Evolutionary conservation across 2,329 filamentous ascomycete species (phyloP), one percentile per base, ranked within the genome.

Genomic region (Colletotrichum shisoi): DNA sequence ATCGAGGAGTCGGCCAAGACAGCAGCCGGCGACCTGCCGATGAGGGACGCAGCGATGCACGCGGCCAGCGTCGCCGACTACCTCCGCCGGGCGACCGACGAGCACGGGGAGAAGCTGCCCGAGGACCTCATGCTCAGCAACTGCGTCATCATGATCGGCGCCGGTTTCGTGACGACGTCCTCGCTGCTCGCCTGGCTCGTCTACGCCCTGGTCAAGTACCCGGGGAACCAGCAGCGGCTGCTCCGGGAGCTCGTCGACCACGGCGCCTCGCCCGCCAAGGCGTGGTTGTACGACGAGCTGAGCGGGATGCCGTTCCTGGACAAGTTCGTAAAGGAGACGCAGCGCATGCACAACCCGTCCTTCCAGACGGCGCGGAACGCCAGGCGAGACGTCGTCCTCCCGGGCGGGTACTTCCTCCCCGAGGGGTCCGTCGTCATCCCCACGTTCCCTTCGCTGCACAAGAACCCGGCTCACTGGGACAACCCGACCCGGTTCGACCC

Each of bases 311-410:
- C 48, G 2, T 64, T 64, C 13, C 7, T 64, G 3, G 62, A 64
- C n/a, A 60, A 40, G 2, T 60, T 65, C 3, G 57, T 65, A 4
- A 65, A 42, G 31, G 62, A 65, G 24, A 65, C 57, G 8, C 62
- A 61, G 34, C 48, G 62, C 0, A 61, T 65, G 62, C 62, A 61
- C 34, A 61, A 61, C 13, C 62, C 62, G 1, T 61, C 57, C 2
- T 65, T 65, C 49, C 62, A 65, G 21, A 56, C 62, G 12, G 62
- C 62, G 15, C 40, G 62, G 3, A 61, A 61, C 21, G 57, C 62
- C 3, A 34, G 17, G 5, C 46, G 37, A 34, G 57, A 65, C 5
- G 57, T 65, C 8, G 57, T 65, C 0, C 42, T 65, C 1, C 62
- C 57, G 13, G 49, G 57, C 2, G 62, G 62, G 0, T 65, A 61